A percentile compares a stretch with the other conserved stretches of the same genome.
phyloP scores from a whole-genome alignment of 1,284 basidiomycete species.

The Afroboletus lepidellus region DNA sequence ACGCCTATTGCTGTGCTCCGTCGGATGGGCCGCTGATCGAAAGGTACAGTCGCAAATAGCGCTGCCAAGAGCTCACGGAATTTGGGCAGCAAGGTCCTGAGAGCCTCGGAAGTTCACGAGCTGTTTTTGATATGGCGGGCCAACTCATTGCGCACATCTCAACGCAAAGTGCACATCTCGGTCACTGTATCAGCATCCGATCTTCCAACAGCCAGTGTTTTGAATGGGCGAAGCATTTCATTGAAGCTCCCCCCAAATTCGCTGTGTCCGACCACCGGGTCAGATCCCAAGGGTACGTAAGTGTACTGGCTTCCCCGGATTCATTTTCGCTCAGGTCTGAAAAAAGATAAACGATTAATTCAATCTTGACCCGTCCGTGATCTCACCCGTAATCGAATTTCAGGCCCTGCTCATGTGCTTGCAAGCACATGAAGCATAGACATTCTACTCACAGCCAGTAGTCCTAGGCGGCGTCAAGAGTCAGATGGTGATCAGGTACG shows the following conservation, averaged over 20 bases:
- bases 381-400: background rate
- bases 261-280: background rate
- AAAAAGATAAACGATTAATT: background rate
- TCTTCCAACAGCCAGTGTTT: background rate
- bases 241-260: background rate
- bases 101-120: background rate
- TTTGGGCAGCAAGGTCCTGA: slow-evolving; percentile 1
- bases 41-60: slow-evolving; percentile 14
- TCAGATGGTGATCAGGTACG: background rate
- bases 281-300: slow-evolving; percentile 15
- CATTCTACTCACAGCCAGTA: background rate
- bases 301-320: slow-evolving; percentile 9
- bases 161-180: background rate
- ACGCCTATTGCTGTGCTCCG: slow-evolving; percentile 18
- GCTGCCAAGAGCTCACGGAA: slow-evolving; percentile 10
- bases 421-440: background rate
- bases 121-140: background rate
- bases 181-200: background rate
- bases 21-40: slow-evolving; percentile 13
- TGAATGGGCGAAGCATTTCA: background rate
- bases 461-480: background rate
- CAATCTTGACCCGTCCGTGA: background rate
- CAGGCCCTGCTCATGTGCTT: background rate
- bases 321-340: slow-evolving; percentile 1
- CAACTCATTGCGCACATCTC: background rate